These are phyloP conservation scores for Sporothrix variecibatus DNA, from an alignment of 2,329 filamentous ascomycete species.

Conservation along the genomic window DNA sequence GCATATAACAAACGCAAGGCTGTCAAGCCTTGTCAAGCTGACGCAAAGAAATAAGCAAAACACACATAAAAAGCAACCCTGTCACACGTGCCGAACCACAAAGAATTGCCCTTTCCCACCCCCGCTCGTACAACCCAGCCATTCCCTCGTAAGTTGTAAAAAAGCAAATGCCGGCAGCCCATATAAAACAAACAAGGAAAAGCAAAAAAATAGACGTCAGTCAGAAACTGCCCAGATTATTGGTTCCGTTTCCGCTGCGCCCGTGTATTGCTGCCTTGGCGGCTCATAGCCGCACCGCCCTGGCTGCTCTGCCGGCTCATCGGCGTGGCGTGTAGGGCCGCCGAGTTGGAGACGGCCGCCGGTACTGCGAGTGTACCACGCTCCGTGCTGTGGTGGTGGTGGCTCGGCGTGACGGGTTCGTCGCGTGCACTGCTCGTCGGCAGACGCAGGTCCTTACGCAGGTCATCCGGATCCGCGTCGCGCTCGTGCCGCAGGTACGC, in stretches of 20 bases:
- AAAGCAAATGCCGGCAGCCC: neutral
- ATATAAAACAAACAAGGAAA: neutral
- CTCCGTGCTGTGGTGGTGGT: constrained; percentile 14
- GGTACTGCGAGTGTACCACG: constrained; percentile 32
- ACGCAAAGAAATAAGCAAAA: neutral
- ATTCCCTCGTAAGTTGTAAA: neutral
- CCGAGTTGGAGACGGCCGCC: constrained; percentile 12
- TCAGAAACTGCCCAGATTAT: neutral
- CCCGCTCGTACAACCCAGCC: neutral
- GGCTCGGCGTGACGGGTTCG: constrained; percentile 40
- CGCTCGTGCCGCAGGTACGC: constrained; percentile 50
- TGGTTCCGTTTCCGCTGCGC: constrained; percentile 33
- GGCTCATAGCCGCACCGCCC: constrained; percentile 59
- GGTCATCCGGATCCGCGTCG: constrained; percentile 48
- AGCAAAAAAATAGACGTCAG: neutral
- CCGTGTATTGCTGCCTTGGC: constrained; percentile 49
- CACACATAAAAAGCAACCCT: neutral
- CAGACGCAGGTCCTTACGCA: constrained; percentile 54
- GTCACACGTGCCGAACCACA: neutral
- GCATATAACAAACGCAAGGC: neutral
- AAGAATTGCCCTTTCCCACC: neutral
- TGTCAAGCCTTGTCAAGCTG: neutral
- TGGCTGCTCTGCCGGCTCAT: constrained; percentile 61
- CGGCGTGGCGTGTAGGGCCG: constrained; percentile 37
- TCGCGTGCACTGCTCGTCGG: constrained; percentile 49